These are phyloP conservation scores for Phoma sp. DNA, from an alignment of 2,329 filamentous ascomycete genomes.

Conservation along the genomic window DNA sequence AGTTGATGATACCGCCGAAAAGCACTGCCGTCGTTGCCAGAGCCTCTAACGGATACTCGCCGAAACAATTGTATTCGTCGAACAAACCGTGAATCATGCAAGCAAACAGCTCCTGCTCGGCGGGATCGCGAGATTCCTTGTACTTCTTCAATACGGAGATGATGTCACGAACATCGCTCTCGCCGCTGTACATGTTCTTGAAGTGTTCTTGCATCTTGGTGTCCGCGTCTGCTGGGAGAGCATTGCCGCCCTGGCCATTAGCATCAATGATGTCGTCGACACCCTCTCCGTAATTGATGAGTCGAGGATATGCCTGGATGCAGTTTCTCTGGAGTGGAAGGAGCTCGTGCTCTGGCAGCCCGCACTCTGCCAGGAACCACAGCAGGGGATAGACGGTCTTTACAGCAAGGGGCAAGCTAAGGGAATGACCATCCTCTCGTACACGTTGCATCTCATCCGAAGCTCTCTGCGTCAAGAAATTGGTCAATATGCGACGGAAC, in stretches of 20 bases:
- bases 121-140: constrained; percentile 82
- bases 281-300: constrained; percentile 96
- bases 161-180: constrained; percentile 84
- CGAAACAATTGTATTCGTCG: constrained; percentile 95
- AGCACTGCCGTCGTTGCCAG: constrained; percentile 94
- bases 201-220: constrained; percentile 96
- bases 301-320: constrained; percentile 87
- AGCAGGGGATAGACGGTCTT: constrained; percentile 84
- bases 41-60: constrained; percentile 94
- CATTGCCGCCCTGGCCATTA: constrained; percentile 82
- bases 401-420: constrained; percentile 78
- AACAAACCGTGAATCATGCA: constrained; percentile 99
- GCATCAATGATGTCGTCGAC: constrained; percentile 89
- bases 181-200: constrained; percentile 95
- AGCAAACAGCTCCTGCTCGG: constrained; percentile 92
- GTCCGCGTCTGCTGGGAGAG: constrained; percentile 78
- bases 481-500: constrained; percentile 73
- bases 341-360: constrained; percentile 69
- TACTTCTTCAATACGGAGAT: constrained; percentile 84
- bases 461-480: constrained; percentile 85
- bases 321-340: constrained; percentile 84
- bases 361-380: constrained; percentile 69
- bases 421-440: constrained; percentile 68
- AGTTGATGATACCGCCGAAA: constrained; percentile 95
- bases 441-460: constrained; percentile 79